A percentile compares a stretch with the other conserved stretches of the same genome.
Conservation (phyloP, 179 eudicot genomes). For the Silene noctiflora region DNA sequence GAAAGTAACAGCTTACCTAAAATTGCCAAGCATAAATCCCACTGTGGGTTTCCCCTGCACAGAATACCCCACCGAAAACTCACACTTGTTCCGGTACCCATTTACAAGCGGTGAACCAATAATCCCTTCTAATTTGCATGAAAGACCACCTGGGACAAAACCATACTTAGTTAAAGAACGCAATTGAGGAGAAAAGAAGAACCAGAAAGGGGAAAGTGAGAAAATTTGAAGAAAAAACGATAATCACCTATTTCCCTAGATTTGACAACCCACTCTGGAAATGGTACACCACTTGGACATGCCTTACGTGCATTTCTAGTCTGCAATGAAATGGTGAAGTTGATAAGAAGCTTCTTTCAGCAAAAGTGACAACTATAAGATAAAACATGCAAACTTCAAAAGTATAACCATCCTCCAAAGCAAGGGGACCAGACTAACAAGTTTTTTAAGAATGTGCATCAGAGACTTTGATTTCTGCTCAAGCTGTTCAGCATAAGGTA, state of each 20-base stretch:
- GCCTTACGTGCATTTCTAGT: conserved; percentile 89
- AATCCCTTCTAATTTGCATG: conserved; percentile 91
- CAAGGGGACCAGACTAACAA: conserved; percentile 47
- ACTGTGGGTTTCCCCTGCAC: conserved; percentile 73
- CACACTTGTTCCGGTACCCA: conserved; percentile 98
- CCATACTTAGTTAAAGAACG: not conserved
- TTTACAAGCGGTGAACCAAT: conserved; percentile 73
- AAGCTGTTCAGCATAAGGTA: conserved; percentile 77
- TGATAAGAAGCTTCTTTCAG: conserved; percentile 11
- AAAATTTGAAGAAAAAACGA: conserved; percentile 10
- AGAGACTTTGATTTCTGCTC: conserved; percentile 78
- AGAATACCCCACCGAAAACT: conserved; percentile 87
- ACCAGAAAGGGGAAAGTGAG: not conserved
- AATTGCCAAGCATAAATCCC: conserved; percentile 93
- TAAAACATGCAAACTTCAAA: not conserved
- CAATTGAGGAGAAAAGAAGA: not conserved
- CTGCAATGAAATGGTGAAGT: conserved; percentile 41
- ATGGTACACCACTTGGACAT: conserved; percentile 67
- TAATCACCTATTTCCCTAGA: conserved; percentile 78
- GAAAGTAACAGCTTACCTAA: conserved; percentile 49
- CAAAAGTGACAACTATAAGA: not conserved
- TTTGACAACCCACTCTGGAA: conserved; percentile 79
- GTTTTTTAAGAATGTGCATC: conserved; percentile 61
- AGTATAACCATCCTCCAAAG: conserved; percentile 2
- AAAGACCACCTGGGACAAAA: conserved; percentile 66